Conservation (phyloP, 768 basidiomycete genomes). For the Tylopilus vinaceipallidus region DNA sequence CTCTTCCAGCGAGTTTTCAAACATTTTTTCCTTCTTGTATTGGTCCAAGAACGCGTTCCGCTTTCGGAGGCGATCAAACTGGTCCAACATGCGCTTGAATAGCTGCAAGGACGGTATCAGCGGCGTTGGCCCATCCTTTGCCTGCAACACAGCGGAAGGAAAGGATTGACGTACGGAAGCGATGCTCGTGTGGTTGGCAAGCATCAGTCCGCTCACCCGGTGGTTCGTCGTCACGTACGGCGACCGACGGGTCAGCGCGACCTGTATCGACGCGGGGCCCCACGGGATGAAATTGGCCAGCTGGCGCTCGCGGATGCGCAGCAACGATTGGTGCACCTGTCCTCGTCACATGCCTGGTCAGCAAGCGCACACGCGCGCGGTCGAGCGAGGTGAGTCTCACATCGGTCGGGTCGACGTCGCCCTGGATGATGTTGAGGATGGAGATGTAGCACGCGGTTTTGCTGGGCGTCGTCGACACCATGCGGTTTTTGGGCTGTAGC, state of each 20-base stretch:
- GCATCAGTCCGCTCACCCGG: conserved; percentile 96
- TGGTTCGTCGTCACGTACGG: conserved; percentile 88
- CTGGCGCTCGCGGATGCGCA: conserved; percentile 95
- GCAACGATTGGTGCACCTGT: conserved; percentile 94
- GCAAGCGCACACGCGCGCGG: background rate
- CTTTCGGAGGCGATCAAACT: conserved; percentile 84
- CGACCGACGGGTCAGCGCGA: conserved; percentile 87
- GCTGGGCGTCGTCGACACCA: conserved; percentile 93
- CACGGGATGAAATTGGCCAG: conserved; percentile 98
- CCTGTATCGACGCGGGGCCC: conserved; percentile 98
- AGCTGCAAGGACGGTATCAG: conserved; percentile 45
- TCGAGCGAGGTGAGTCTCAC: conserved; percentile 38
- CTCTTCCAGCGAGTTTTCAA: conserved; percentile 89
- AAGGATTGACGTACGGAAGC: conserved; percentile 68
- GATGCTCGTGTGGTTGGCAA: conserved; percentile 99
- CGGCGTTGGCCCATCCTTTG: background rate
- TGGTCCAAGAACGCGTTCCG: conserved; percentile 95
- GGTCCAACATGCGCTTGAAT: conserved; percentile 94
- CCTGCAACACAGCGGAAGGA: background rate
- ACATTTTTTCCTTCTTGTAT: conserved; percentile 97
- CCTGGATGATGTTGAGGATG: conserved; percentile 97
- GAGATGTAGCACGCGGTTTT: conserved; percentile 96
- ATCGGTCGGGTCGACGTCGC: conserved; percentile 97
- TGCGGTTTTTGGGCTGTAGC: conserved; percentile 96
- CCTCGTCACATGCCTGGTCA: background rate